These are phyloP conservation scores for Emericellopsis cladophorae DNA, from an alignment of 2,329 filamentous ascomycete genomes.

Conservation along the genomic window DNA sequence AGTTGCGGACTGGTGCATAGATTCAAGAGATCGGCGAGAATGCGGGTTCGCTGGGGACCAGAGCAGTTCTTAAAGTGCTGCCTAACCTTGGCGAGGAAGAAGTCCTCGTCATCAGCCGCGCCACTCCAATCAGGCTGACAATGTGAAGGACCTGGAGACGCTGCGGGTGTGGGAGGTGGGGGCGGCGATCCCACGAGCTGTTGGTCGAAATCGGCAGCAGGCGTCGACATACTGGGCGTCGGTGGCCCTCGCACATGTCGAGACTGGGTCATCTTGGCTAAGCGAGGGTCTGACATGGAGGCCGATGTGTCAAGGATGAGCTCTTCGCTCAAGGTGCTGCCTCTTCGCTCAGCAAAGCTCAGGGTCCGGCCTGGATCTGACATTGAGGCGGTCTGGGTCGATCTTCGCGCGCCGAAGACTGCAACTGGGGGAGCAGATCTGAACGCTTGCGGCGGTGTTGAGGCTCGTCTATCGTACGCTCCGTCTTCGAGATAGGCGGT, in stretches of 20 bases:
- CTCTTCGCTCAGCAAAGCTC: constrained; percentile 49
- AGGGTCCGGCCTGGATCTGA: constrained; percentile 24
- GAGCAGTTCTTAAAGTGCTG: constrained; percentile 70
- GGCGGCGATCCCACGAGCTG: constrained; percentile 46
- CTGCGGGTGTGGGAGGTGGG: constrained; percentile 52
- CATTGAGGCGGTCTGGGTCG: not conserved
- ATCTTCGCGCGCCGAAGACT: too few species aligned
- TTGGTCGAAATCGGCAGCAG: constrained; percentile 50
- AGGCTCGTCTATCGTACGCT: too few species aligned
- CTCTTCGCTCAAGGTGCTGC: constrained; percentile 44
- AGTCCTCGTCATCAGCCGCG: constrained; percentile 69
- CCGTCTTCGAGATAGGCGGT: too few species aligned
- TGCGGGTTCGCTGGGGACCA: constrained; percentile 62
- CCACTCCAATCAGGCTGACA: constrained; percentile 61
- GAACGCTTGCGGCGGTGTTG: too few species aligned
- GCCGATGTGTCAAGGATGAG: constrained; percentile 38
- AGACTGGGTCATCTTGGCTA: constrained; percentile 35
- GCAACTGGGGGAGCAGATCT: too few species aligned
- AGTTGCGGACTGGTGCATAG: constrained; percentile 91
- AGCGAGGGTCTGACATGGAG: constrained; percentile 27
- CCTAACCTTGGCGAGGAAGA: constrained; percentile 67
- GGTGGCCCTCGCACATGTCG: constrained; percentile 42
- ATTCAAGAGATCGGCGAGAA: constrained; percentile 80
- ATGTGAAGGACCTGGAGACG: constrained; percentile 50
- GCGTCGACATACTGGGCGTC: constrained; percentile 54